Conservation (phyloP, 148 eudicot species). For the Rhododendron ferrugineum region DNA sequence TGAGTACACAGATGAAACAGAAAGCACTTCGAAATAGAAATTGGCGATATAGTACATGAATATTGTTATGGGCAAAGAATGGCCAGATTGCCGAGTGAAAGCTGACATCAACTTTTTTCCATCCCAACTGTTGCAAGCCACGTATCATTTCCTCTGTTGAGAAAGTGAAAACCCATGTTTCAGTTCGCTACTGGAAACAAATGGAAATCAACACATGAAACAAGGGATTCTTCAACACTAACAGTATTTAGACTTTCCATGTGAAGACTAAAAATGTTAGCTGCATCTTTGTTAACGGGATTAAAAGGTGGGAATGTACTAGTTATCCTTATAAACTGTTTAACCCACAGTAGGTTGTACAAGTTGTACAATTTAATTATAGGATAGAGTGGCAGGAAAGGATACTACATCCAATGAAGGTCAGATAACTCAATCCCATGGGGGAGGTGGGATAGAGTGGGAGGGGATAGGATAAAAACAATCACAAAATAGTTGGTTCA, state of each 20-base stretch:
- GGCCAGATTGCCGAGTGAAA: conserved; percentile 97
- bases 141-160: conserved; percentile 90
- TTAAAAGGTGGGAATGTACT: neutral
- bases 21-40: neutral
- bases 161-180: conserved; percentile 4
- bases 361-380: neutral
- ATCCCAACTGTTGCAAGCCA: conserved; percentile 79
- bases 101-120: conserved; percentile 97
- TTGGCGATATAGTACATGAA: conserved; percentile 48
- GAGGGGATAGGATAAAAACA: neutral
- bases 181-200: neutral
- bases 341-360: neutral
- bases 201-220: neutral
- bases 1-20: neutral
- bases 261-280: neutral
- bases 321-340: neutral
- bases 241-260: neutral
- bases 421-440: neutral
- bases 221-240: neutral
- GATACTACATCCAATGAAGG: neutral
- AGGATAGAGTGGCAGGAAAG: neutral
- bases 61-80: conserved; percentile 92
- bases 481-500: neutral
- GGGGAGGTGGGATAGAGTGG: neutral
- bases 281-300: neutral